phyloP scores from a whole-genome alignment of 495 filamentous ascomycete genomes.

The Lepidopterella palustris region DNA sequence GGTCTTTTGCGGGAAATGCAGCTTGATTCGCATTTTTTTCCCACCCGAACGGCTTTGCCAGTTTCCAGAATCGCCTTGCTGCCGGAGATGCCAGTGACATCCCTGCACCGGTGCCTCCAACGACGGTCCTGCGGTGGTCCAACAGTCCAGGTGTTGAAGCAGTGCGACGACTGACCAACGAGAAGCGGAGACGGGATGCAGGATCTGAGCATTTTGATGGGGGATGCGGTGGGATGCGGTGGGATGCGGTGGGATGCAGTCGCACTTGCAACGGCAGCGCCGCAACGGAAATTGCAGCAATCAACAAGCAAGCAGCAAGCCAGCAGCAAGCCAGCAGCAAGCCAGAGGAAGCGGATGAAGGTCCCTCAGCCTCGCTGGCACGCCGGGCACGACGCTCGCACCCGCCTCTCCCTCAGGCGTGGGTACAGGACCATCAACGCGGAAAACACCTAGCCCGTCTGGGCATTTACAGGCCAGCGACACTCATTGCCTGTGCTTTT shows the following conservation, averaged over 20 bases:
- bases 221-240: no score
- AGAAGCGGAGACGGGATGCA: conserved; percentile 9
- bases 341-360: neutral
- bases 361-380: conserved; percentile 18
- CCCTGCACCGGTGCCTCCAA: neutral
- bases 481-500: neutral
- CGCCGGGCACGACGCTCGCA: no score
- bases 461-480: neutral
- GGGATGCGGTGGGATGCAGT: conserved; percentile 2
- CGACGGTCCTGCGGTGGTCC: neutral
- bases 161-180: conserved; percentile 4
- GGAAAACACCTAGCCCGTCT: conserved; percentile 16
- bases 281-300: conserved; percentile 28
- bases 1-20: conserved; percentile 11
- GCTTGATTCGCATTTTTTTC: conserved; percentile 17
- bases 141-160: no score
- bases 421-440: conserved; percentile 19
- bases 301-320: conserved; percentile 13
- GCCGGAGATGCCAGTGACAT: conserved; percentile 3
- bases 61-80: conserved; percentile 23
- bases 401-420: conserved; percentile 5
- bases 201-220: conserved; percentile 5
- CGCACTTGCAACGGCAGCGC: conserved; percentile 24
- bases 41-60: conserved; percentile 24
- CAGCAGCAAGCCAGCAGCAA: neutral